Evolutionary conservation across 2,329 filamentous ascomycete genomes (phyloP), one percentile per base, ranked within the genome.

Genomic region (Colletotrichum camelliae): DNA sequence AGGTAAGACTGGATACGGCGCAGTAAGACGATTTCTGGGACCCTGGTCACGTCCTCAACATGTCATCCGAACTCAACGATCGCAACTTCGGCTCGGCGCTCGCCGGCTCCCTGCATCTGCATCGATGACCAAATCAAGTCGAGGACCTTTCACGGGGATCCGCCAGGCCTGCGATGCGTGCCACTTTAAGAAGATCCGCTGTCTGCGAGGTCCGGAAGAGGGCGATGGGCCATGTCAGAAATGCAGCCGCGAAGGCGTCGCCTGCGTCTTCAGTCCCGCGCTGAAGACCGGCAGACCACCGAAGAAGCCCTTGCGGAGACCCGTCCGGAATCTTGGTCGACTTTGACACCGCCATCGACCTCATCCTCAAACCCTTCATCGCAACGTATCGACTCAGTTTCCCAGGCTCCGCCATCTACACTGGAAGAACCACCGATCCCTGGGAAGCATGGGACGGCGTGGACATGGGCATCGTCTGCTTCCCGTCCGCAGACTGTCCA

Each of bases 81-180:
- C 29, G 21, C 48, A 35, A 18, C 15, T 3, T 33, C n/a, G 6
- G 29, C 16, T 48, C 13, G 5, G 21, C 24, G 9, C 21, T 24
- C 12, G 29, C 21, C 24, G 29, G 2, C 18, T 18, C 18, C 5
- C n/a, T 31, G 4, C 9, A 10, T 39, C 24, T n/a, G 9, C 9
- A n/a, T 15, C 48, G 6, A 66, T 67, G 69, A 58, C 18, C 61
- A 31, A 35, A 58, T n/a, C 58, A 57, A 43, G 24, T 29, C 52
- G 55, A 68, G 10, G 33, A 6, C 29, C 52, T 4, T 16, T 27
- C 5, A 66, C 48, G 13, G 60, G 60, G n/a, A 71, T 71, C 43
- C 48, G 72, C 27, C 72, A 67, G 60, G 67, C 67, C 15, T 75
- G 72, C 67, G 72, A 75, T 60, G 39, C 67, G n/a, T 75, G 67